Evolutionary conservation across 768 basidiomycete genomes (phyloP).

Genomic region (Phaffia tasmanica): DNA sequence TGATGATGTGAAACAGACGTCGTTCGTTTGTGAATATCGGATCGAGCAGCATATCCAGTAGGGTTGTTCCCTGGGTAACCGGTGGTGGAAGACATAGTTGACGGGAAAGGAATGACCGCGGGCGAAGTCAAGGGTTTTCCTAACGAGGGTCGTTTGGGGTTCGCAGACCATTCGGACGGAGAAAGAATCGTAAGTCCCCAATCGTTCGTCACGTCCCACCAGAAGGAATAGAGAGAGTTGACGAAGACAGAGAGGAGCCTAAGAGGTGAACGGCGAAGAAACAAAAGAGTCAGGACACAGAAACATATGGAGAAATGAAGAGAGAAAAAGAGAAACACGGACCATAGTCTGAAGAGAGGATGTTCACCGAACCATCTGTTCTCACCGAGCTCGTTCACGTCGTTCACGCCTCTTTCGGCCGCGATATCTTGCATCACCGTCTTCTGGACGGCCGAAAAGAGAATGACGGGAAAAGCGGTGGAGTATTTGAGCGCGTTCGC

Average conservation of each 20-base stretch:
- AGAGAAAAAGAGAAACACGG: not conserved
- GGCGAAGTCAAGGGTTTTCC: not conserved
- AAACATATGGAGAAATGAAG: not conserved
- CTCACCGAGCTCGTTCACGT: conserved; percentile 33
- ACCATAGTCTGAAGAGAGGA: conserved; percentile 76
- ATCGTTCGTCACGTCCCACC: conserved; percentile 98
- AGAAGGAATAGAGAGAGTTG: conserved; percentile 91
- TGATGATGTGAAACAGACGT: not conserved
- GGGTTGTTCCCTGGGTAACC: not conserved
- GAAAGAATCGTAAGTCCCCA: conserved; percentile 79
- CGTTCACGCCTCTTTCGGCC: conserved; percentile 43
- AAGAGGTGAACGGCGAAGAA: not conserved
- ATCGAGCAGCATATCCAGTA: conserved; percentile 24
- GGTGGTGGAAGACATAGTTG: conserved; percentile 3
- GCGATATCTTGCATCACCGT: conserved; percentile 53
- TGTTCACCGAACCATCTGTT: conserved; percentile 62
- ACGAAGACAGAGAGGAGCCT: conserved; percentile 75
- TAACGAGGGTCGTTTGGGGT: not conserved
- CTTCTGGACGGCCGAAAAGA: conserved; percentile 80
- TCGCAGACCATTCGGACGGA: conserved; percentile 12
- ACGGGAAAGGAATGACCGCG: not conserved
- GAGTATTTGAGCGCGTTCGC: conserved; percentile 94
- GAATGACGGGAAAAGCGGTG: conserved; percentile 90
- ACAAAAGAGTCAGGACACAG: not conserved
- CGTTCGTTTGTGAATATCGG: not conserved